Conservation (phyloP, 805 yeast genomes). For the Hanseniaspora taiwanica region DNA sequence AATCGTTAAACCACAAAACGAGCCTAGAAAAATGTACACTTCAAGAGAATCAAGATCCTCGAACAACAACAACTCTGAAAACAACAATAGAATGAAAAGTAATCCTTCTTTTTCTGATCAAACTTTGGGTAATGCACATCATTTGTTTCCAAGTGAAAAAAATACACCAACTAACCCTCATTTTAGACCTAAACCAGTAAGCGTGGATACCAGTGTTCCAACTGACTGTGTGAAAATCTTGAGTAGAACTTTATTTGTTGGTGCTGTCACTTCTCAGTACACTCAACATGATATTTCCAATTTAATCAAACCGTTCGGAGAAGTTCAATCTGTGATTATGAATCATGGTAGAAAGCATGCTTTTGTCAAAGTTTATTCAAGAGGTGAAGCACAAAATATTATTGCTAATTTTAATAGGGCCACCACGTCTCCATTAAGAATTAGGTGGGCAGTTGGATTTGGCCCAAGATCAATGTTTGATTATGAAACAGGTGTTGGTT, state of each 20-base stretch:
- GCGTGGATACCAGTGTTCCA: slow-evolving; percentile 58
- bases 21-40: slow-evolving; percentile 3
- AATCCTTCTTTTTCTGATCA: too few relatives aligned
- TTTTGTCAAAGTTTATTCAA: slow-evolving; percentile 83
- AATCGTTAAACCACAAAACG: not conserved
- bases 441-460: slow-evolving; percentile 98
- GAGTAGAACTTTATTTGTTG: slow-evolving; percentile 85
- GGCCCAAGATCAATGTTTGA: slow-evolving; percentile 98
- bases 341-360: slow-evolving; percentile 90
- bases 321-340: slow-evolving; percentile 80
- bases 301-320: slow-evolving; percentile 72
- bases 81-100: slow-evolving; percentile 7
- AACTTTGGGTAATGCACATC: slow-evolving; percentile 20
- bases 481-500: slow-evolving; percentile 78
- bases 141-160: slow-evolving; percentile 35
- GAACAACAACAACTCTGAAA: slow-evolving; percentile 2
- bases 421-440: slow-evolving; percentile 37
- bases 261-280: slow-evolving; percentile 82
- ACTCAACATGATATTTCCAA: slow-evolving; percentile 58
- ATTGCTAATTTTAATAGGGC: slow-evolving; percentile 51
- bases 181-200: slow-evolving; percentile 61
- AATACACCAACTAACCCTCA: slow-evolving; percentile 64
- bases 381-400: slow-evolving; percentile 82
- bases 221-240: slow-evolving; percentile 69
- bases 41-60: slow-evolving; percentile 2